phyloP scores from a whole-genome alignment of 139 green algal genomes.

The Pseudopediastrum boryanum region DNA sequence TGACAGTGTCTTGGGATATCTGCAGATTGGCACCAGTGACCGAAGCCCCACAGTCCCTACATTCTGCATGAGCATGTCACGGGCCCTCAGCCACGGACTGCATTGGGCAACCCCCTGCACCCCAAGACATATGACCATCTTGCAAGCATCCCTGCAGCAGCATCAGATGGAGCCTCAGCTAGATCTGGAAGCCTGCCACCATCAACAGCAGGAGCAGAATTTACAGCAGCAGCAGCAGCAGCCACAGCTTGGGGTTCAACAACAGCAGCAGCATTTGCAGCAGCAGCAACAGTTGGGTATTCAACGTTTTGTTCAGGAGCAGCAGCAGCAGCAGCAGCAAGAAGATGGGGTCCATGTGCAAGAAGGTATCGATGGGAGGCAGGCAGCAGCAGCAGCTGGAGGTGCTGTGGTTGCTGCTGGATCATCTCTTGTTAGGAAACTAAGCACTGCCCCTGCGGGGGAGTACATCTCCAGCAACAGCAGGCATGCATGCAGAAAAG shows the following conservation, averaged over 20 bases:
- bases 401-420: too few species aligned
- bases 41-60: neutral
- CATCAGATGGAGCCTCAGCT: neutral
- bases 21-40: constrained; percentile 14
- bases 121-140: too few species aligned
- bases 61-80: constrained; percentile 1
- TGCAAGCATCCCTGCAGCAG: neutral
- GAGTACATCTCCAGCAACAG: too few species aligned
- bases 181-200: neutral
- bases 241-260: neutral
- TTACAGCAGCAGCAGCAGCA: neutral
- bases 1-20: neutral
- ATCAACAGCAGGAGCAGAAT: neutral
- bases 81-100: neutral
- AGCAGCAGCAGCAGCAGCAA: constrained; percentile 8
- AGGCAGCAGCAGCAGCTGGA: too few species aligned
- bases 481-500: too few species aligned
- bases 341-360: too few species aligned
- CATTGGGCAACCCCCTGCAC: too few species aligned
- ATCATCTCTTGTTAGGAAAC: too few species aligned
- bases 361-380: too few species aligned
- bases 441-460: too few species aligned
- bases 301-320: too few species aligned
- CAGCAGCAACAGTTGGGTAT: constrained; percentile 10
- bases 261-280: constrained; percentile 1